These are phyloP conservation scores for Phragmites australis DNA, from an alignment of 176 grass and related monocot species.

Conservation along the genomic window DNA sequence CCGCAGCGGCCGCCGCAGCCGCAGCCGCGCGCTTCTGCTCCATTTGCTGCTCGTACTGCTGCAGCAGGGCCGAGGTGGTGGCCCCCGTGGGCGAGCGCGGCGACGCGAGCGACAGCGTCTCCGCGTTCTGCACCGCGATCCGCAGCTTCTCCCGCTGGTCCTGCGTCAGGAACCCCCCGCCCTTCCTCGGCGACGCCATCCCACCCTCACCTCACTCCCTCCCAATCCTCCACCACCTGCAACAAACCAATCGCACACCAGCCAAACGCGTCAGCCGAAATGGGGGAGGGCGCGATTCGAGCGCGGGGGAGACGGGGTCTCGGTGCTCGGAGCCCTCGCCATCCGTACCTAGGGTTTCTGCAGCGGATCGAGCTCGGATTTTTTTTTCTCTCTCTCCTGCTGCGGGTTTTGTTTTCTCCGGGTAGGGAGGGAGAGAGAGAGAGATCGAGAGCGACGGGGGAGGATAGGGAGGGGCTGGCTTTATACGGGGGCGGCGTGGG, in stretches of 20 bases:
- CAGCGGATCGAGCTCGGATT: conserved; percentile 48
- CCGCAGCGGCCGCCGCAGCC: neutral
- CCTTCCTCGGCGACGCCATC: conserved; percentile 90
- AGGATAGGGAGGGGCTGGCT: conserved; percentile 7
- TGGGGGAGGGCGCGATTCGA: conserved; percentile 6
- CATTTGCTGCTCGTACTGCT: conserved; percentile 57
- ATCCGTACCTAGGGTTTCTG: conserved; percentile 49
- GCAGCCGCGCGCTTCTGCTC: conserved; percentile 43
- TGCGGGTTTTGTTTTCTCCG: conserved; percentile 37
- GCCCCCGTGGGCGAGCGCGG: conserved; percentile 65
- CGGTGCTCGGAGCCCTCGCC: neutral
- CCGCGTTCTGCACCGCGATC: conserved; percentile 82
- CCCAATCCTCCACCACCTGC: conserved; percentile 30
- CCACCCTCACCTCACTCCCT: neutral
- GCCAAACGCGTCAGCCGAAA: neutral
- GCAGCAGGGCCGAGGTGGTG: conserved; percentile 54
- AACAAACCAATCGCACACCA: neutral
- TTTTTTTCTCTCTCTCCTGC: neutral
- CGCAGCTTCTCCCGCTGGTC: conserved; percentile 87
- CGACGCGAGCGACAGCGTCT: conserved; percentile 70
- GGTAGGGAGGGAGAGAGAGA: neutral
- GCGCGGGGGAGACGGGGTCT: neutral
- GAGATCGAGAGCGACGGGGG: conserved; percentile 9
- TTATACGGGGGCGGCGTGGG: conserved; percentile 48
- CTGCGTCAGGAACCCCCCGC: conserved; percentile 82